Base-by-base conservation (phyloP, 2,329 filamentous ascomycete species). In the Shiraia bambusicola region DNA sequence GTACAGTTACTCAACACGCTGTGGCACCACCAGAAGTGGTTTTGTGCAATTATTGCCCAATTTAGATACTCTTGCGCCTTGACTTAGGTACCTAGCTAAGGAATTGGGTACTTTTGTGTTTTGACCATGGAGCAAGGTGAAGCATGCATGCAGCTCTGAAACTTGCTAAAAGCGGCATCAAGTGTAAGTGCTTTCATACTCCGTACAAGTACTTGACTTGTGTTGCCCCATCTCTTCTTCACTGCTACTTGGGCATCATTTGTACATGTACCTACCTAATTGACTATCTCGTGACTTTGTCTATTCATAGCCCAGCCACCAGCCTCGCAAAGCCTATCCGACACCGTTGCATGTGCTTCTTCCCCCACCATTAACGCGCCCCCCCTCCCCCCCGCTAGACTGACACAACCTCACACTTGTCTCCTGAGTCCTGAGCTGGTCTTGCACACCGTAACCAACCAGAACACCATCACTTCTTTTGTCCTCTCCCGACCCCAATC, bases 321-420 rank as follows among this genome's bases (percentile, higher is more conserved):
- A 49, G 43, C 46, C 49, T 47, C 51, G 52, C 48, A 53, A 45
- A 46, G 41, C 47, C 45, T 49, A 41, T 52, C 48, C 43, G 47
- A 46, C 45, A 51, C 54, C 42, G 52, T 52, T 49, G 40, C 52
- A 40, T 42, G 41, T 36, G 34, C 34, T 25, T 45, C n/a, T n/a
- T 42, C 44, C 45, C 40, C 50, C 45, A 34, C 50, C 49, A 52
- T 51, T 49, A 58, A 52, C 47, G 47, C 55, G 54, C 54, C 56
- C n/a, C n/a, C n/a, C n/a, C n/a, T n/a, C n/a, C n/a, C n/a, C n/a
- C n/a, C 58, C 58, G 50, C 59, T 54, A 53, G 45, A 40, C 45
- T 47, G 42, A 52, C 49, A 50, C 48, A 42, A 52, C 45, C 48
- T 55, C 46, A 38, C 47, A 34, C 40, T 42, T 38, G 43, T 53